phyloP scores from a whole-genome alignment of 257 asterid species.

The Petrea volubilis region DNA sequence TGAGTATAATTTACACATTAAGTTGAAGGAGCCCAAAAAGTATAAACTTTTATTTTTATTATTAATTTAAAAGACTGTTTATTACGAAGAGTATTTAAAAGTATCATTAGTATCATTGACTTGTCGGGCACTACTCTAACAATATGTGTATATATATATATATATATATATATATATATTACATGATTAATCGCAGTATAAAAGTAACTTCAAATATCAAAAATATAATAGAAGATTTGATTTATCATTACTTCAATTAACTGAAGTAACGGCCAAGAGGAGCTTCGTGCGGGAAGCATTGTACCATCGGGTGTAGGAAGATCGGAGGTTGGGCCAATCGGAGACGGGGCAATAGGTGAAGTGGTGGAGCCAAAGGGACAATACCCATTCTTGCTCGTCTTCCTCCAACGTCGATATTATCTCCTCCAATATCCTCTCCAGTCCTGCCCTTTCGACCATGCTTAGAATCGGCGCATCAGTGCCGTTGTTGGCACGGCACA shows the following conservation, averaged over 20 bases:
- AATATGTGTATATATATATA: no score
- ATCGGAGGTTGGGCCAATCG: conserved; percentile 91
- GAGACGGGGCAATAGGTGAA: conserved; percentile 76
- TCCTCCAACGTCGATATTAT: conserved; percentile 53
- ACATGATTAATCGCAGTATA: no score
- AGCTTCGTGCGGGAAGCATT: conserved; percentile 52
- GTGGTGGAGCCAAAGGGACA: conserved; percentile 91
- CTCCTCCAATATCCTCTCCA: conserved; percentile 62
- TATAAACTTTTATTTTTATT: no score
- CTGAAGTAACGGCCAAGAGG: conserved; percentile 17
- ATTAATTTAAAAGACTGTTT: no score
- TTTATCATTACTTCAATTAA: neutral
- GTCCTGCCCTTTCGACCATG: conserved; percentile 60
- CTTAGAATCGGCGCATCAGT: conserved; percentile 72
- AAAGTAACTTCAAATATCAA: no score
- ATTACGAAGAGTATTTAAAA: no score
- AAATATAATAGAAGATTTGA: no score
- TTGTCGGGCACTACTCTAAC: no score
- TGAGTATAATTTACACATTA: no score
- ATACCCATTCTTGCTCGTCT: conserved; percentile 80
- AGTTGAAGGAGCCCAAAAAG: no score
- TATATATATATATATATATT: no score
- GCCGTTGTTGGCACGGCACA: conserved; percentile 79
- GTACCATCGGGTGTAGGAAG: conserved; percentile 73
- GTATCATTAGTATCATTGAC: no score